Base-by-base conservation (phyloP, 495 filamentous ascomycete genomes). In the Daldinia grandis region DNA sequence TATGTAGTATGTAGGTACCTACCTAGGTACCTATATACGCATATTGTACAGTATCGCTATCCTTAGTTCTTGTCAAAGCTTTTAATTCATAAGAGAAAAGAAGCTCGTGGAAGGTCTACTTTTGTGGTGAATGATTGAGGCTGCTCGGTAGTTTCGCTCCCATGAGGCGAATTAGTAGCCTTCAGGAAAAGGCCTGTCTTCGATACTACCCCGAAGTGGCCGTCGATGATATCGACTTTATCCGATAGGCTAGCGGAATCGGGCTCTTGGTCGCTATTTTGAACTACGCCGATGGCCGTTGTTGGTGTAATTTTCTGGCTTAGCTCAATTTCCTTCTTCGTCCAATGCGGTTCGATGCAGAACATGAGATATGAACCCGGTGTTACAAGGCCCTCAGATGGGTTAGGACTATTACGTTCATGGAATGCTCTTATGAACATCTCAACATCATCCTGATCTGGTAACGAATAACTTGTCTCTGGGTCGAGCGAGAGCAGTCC, bases 401-500 rank as follows among this genome's bases (percentile, higher is more conserved):
- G 28, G 10, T 69, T 61, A 21, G 57, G 62, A 19, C 47, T 75
- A 40, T 78, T 42, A 21, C 73, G 67, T 54, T 73, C 67, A 19
- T 75, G 37, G 35, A 77, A 77, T 33, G 73, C 74, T 49, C 47
- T 69, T 28, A 77, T 77, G 55, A 77, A 77, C 64, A 56, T 69
- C 31, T 77, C 73, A 15, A 75, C 54, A 37, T 76, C 74, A n/a
- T 76, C 76, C 42, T 72, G 65, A 3, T 65, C 72, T 4, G 75
- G 55, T 1, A 71, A 58, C 31, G 74, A 71, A 53, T 77, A 83
- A 19, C 72, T 80, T 15, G 81, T 83, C 69, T 93, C 87, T 19
- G 93, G 92, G 74, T 96, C 93, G 0, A 97, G 81, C 7, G 93
- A 93, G 5, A 97, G 81, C 12, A 97, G 83, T 4, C 94, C 94